Percentiles rank a stretch among this genome's conserved stretches.
Evolutionary conservation across 441 rosid genomes (phyloP).

Genomic region (Erodium trifolium): DNA sequence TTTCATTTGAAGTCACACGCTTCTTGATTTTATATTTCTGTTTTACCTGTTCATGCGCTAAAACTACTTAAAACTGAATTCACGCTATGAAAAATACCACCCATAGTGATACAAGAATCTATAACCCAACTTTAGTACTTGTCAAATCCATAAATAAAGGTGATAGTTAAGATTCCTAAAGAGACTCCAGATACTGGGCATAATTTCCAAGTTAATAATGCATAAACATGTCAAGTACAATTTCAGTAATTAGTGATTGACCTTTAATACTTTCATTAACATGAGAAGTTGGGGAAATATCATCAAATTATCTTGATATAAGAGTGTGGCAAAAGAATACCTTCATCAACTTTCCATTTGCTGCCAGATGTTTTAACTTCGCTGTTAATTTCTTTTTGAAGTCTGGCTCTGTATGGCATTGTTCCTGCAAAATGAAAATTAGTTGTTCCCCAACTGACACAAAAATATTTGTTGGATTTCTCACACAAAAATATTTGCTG

Average conservation of each 20-base stretch:
- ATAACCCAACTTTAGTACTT: neutral
- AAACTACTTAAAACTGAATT: neutral
- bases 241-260: neutral
- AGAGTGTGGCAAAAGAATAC: conserved; percentile 26
- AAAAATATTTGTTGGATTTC: neutral
- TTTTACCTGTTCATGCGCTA: conserved; percentile 26
- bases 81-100: neutral
- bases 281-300: neutral
- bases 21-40: conserved; percentile 53
- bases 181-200: neutral
- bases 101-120: neutral
- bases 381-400: conserved; percentile 57
- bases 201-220: neutral
- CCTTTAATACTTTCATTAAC: neutral
- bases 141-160: conserved; percentile 1
- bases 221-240: too few species aligned
- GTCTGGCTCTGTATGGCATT: conserved; percentile 38
- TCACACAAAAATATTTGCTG: neutral
- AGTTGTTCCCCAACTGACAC: conserved; percentile 1
- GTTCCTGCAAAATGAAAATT: conserved; percentile 37
- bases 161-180: neutral
- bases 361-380: conserved; percentile 57
- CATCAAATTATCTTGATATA: neutral
- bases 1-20: conserved; percentile 29
- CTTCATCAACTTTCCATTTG: conserved; percentile 70